Percentiles rank a stretch among this genome's conserved stretches.
These are phyloP conservation scores for Fusarium sp. DNA, from an alignment of 2,329 filamentous ascomycete genomes.

Conservation along the genomic window DNA sequence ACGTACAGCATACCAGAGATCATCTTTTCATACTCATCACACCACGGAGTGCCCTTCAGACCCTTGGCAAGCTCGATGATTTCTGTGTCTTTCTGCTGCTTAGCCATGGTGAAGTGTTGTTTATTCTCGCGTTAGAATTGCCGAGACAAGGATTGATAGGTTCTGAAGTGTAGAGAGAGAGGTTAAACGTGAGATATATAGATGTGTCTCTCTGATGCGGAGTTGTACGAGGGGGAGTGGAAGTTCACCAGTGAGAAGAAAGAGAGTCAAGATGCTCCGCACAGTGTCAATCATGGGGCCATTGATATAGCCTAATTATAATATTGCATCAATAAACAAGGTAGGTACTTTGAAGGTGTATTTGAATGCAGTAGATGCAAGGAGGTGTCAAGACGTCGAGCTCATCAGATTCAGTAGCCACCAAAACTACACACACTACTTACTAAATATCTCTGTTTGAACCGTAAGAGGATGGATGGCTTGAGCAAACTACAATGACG, in stretches of 20 bases:
- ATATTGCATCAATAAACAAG: neutral
- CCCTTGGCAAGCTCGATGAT: slow-evolving; percentile 38
- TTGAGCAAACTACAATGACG: too few relatives aligned
- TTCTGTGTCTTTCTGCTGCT: slow-evolving; percentile 30
- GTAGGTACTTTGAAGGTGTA: too few relatives aligned
- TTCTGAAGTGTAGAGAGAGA: neutral
- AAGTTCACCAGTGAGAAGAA: neutral
- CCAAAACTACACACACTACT: too few relatives aligned
- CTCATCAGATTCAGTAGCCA: too few relatives aligned
- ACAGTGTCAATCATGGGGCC: neutral
- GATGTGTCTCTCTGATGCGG: neutral
- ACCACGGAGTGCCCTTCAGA: slow-evolving; percentile 34
- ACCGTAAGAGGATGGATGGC: too few relatives aligned
- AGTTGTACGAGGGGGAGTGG: neutral
- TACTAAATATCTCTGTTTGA: too few relatives aligned
- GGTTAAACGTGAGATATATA: neutral
- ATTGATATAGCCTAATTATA: too few relatives aligned
- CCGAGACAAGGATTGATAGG: neutral
- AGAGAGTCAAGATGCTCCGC: neutral
- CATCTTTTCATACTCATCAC: slow-evolving; percentile 42
- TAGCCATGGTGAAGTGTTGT: slow-evolving; percentile 26
- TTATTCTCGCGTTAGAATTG: too few relatives aligned
- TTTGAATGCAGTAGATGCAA: too few relatives aligned
- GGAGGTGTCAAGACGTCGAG: too few relatives aligned
- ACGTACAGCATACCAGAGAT: slow-evolving; percentile 43